Base-by-base conservation (phyloP, 352 stramenopile species). In the Phytopythium kandeliae region DNA sequence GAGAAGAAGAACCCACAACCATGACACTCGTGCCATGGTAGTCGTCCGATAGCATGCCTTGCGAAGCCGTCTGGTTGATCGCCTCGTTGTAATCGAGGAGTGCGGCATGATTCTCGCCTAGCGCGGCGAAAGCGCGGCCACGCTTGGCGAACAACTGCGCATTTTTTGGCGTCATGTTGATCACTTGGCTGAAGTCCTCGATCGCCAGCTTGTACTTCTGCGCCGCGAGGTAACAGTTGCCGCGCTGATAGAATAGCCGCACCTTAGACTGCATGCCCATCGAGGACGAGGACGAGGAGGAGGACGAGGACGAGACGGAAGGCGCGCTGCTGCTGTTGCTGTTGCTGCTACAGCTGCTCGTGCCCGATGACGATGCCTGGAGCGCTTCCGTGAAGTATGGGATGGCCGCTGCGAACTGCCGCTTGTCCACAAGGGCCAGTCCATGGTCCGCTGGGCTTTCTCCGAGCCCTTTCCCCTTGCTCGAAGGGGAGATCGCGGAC, bases 101-200 rank as follows among this genome's bases (percentile, higher is more conserved):
- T 8, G 82, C 82, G 3, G 59, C 63, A 19, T 71, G 56, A 52
- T 78, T 57, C 31, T 90, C 65, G 1, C 74, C 58, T 1, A 89
- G 44, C 17, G 76, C 61, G 19, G 76, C 78, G 47, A 74, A 86
- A 4, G 79, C 77, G 46, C 75, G 72, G 11, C 75, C 82, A 21
- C 82, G 72, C 48, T 83, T 82, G 4, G 77, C 67, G 37, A 87
- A 83, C 24, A 93, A 63, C 44, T 89, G 66, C 3, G 74, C 50
- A 51, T 79, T 85, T 65, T 71, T 74, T 7, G 82, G 82, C 15
- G 77, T 89, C 55, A 80, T 63, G 12, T 72, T 55, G 59, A 94
- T 90, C 21, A 91, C 70, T 17, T 57, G 48, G 3, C 76, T 82
- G 16, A 89, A 70, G 59, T 94, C 83, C 34, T 94, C 76, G 26